phyloP scores from a whole-genome alignment of 2,329 filamentous ascomycete genomes.

The Fusarium nematophilum region DNA sequence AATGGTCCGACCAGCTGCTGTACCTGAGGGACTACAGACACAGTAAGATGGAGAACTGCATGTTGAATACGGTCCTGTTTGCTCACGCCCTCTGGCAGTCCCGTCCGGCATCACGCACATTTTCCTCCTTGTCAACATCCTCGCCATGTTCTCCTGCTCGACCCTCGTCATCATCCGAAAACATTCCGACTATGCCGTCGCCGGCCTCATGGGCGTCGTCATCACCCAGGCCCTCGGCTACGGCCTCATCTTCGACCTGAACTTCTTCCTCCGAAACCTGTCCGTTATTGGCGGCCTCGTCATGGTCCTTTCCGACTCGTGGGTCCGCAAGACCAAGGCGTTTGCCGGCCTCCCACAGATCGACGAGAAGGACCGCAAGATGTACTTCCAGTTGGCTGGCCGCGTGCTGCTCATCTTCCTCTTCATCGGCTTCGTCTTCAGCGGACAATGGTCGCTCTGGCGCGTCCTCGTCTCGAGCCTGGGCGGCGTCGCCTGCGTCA shows the following conservation, averaged over 20 bases:
- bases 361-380: slow-evolving; percentile 99
- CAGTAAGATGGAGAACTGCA: slow-evolving; percentile 71
- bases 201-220: slow-evolving; percentile 89
- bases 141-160: slow-evolving; percentile 88
- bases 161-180: slow-evolving; percentile 89
- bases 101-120: slow-evolving; percentile 88
- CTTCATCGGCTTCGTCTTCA: slow-evolving; percentile 96
- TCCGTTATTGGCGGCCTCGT: slow-evolving; percentile 96
- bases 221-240: slow-evolving; percentile 95
- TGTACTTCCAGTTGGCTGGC: slow-evolving; percentile 99
- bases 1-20: slow-evolving; percentile 94
- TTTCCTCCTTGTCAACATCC: slow-evolving; percentile 90
- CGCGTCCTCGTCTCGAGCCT: slow-evolving; percentile 85
- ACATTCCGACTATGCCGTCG: slow-evolving; percentile 92
- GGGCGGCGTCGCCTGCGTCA: slow-evolving; percentile 91
- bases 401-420: slow-evolving; percentile 97
- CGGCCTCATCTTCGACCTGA: slow-evolving; percentile 97
- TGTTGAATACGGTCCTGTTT: neutral
- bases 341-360: slow-evolving; percentile 93
- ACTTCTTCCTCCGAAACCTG: slow-evolving; percentile 99
- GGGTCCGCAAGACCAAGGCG: slow-evolving; percentile 97
- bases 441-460: slow-evolving; percentile 91
- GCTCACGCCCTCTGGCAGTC: slow-evolving; percentile 68
- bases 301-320: slow-evolving; percentile 98
- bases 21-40: slow-evolving; percentile 93